Conservation (phyloP, 306 rosid genomes). For the Pterocarpus macrocarpus region DNA sequence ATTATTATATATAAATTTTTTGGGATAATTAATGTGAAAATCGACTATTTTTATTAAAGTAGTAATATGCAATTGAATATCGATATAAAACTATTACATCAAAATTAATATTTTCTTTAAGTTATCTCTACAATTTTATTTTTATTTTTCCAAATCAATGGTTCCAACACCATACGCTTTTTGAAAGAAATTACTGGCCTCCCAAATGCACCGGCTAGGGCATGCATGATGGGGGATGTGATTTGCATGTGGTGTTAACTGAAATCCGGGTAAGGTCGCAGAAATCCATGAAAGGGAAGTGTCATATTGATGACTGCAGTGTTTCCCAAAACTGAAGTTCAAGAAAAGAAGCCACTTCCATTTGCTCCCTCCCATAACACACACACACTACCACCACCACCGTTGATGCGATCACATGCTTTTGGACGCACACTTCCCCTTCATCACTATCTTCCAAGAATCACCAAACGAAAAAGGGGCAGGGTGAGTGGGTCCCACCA, state of each 20-base stretch:
- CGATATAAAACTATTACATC: too few species aligned
- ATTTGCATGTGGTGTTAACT: neutral
- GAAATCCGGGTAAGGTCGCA: constrained; percentile 20
- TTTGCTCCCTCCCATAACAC: constrained; percentile 24
- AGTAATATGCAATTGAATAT: too few species aligned
- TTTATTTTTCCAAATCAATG: neutral
- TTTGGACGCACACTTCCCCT: neutral
- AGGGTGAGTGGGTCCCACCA: constrained; percentile 26
- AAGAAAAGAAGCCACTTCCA: constrained; percentile 42
- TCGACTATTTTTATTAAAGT: too few species aligned
- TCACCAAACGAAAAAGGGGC: neutral
- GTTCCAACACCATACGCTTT: neutral
- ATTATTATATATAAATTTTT: too few species aligned
- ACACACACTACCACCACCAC: neutral
- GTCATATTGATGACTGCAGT: neutral
- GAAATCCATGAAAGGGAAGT: constrained; percentile 39
- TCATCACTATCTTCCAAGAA: constrained; percentile 34
- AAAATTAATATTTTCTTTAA: too few species aligned
- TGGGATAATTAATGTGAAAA: too few species aligned
- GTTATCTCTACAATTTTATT: neutral
- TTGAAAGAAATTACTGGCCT: neutral
- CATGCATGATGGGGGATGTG: neutral
- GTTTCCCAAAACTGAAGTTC: constrained; percentile 19
- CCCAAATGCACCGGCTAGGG: neutral
- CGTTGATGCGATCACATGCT: constrained; percentile 11